Evolutionary conservation across 176 grass and related monocot genomes (phyloP), one percentile per base, ranked within the genome.

Genomic region (Eragrostis curvula): DNA sequence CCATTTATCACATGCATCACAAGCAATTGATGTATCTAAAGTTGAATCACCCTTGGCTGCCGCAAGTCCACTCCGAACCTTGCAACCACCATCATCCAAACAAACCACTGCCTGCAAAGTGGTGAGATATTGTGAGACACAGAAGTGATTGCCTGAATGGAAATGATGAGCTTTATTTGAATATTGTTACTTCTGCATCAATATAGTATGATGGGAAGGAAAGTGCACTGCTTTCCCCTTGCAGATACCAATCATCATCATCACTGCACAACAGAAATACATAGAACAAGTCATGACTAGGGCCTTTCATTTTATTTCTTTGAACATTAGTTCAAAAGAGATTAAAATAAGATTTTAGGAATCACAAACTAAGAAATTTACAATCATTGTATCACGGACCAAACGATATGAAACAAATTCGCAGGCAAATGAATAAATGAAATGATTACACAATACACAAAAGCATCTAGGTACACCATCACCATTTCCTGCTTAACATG

Each of bases 1-100:
- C 96, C 92, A 98, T 86, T 85, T 88, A 86, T 98, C 96, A 89
- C 96, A 98, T 28, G 90, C 93, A 84, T 98, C 96, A 85, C 92
- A 98, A 80, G 92, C 96, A 95, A 95, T 91, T 75, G 96, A 98
- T 70, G 96, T 98, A 83, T 98, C 96, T 51, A 87, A 84, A 79
- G 66, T 77, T 50, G 78, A 86, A 88, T 88, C 90, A 86, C 81
- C 88, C 73, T 88, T 89, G 40, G 71, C 60, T 79, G 86, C 79
- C 76, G 90, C 46, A 76, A 84, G 43, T 68, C 96, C 96, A 68
- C 75, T 86, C 25, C 88, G 81, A 83, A 98, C 91, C 75, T 84
- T 98, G 90, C 96, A 98, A 50, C 76, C 90, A 86, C 43, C 75
- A 82, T 86, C 82, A 83, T 93, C 88, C 85, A 98, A 98, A 87